Conservation (phyloP, 2,329 filamentous ascomycete genomes). For the Apiospora aurea region DNA sequence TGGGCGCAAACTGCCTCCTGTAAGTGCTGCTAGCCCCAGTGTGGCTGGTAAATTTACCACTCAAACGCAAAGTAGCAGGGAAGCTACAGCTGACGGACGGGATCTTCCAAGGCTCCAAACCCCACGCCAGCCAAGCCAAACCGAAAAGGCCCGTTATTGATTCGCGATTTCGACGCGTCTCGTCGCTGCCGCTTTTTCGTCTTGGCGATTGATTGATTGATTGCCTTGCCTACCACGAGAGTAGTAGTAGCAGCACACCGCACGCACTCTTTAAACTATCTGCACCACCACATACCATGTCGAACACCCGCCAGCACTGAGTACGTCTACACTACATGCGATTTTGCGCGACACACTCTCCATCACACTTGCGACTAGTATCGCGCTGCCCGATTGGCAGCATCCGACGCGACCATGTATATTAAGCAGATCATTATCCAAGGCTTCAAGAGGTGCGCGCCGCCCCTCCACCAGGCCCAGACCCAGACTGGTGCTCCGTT, state of each 20-base stretch:
- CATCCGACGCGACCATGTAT: slow-evolving; percentile 71
- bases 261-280: background rate
- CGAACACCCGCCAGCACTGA: background rate
- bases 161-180: slow-evolving; percentile 18
- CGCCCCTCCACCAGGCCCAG: slow-evolving; percentile 30
- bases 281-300: slow-evolving; percentile 8
- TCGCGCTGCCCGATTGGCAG: slow-evolving; percentile 45
- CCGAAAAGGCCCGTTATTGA: slow-evolving; percentile 17
- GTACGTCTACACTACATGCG: slow-evolving; percentile 1
- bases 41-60: background rate
- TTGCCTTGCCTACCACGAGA: background rate
- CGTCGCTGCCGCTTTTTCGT: slow-evolving; percentile 20
- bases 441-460: slow-evolving; percentile 92
- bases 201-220: slow-evolving; percentile 7
- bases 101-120: background rate
- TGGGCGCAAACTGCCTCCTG: background rate
- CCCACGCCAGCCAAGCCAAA: slow-evolving; percentile 15
- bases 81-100: background rate
- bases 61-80: background rate
- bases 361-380: slow-evolving; percentile 27
- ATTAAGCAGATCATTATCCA: slow-evolving; percentile 99
- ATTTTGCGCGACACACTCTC: slow-evolving; percentile 3
- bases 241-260: background rate
- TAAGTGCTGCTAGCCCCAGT: slow-evolving; percentile 1
- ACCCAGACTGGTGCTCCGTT: slow-evolving; percentile 22